Evolutionary conservation across 352 stramenopile species (phyloP).

Genomic region (Peronospora tabacina): DNA sequence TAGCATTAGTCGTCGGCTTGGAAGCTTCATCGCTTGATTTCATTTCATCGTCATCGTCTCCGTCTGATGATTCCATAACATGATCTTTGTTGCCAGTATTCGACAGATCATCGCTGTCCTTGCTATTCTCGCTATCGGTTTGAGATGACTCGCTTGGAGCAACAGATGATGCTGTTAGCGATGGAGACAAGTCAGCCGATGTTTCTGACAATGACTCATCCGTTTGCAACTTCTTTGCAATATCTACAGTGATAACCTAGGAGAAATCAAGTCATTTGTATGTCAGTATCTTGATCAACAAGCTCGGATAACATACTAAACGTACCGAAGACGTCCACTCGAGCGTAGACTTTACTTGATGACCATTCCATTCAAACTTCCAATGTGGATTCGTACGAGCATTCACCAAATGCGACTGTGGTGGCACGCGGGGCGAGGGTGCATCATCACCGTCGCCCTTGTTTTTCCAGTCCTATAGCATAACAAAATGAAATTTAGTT

Average conservation of each 20-base stretch:
- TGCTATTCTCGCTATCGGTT: slow-evolving; percentile 16
- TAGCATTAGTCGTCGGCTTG: slow-evolving; percentile 1
- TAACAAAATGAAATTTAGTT: slow-evolving; percentile 1
- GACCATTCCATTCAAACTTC: slow-evolving; percentile 59
- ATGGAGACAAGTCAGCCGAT: slow-evolving; percentile 1
- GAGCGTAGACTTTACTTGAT: slow-evolving; percentile 46
- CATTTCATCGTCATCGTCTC: slow-evolving; percentile 20
- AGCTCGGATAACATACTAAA: neutral
- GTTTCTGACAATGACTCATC: neutral
- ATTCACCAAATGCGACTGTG: slow-evolving; percentile 81
- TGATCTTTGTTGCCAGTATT: slow-evolving; percentile 3
- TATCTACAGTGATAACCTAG: slow-evolving; percentile 35
- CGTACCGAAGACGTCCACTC: slow-evolving; percentile 61
- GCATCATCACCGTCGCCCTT: slow-evolving; percentile 41
- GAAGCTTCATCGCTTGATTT: slow-evolving; percentile 13
- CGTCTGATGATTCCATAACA: slow-evolving; percentile 6
- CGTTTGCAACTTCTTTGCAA: slow-evolving; percentile 1
- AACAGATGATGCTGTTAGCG: slow-evolving; percentile 3
- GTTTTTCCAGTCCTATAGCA: slow-evolving; percentile 47
- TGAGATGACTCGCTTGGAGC: slow-evolving; percentile 7
- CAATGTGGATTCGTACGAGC: slow-evolving; percentile 62
- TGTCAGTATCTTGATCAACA: slow-evolving; percentile 6
- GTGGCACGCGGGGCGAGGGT: slow-evolving; percentile 53
- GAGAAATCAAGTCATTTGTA: neutral
- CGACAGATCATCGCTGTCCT: slow-evolving; percentile 6